Conservation (phyloP, 768 basidiomycete species). For the Heimioporus sp. region DNA sequence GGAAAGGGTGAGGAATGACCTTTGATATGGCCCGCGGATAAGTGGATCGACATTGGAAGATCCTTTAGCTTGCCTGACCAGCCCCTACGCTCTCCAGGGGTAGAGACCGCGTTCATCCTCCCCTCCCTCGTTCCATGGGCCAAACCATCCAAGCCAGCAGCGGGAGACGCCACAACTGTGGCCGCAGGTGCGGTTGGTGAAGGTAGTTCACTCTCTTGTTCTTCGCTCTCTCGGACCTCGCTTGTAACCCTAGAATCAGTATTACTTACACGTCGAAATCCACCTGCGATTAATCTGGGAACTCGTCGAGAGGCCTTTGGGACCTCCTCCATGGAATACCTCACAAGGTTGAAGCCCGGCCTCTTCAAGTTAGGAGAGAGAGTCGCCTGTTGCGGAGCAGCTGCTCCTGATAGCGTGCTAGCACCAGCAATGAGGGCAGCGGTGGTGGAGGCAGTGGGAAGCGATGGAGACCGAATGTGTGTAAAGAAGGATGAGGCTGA, state of each 20-base stretch:
- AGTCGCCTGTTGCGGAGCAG: conserved; percentile 46
- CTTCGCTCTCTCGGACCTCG: neutral
- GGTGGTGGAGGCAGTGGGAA: conserved; percentile 18
- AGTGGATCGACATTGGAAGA: conserved; percentile 31
- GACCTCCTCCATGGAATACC: conserved; percentile 38
- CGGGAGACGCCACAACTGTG: conserved; percentile 17
- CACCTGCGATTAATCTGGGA: conserved; percentile 1
- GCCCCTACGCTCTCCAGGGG: conserved; percentile 17
- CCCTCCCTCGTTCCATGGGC: neutral
- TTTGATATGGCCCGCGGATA: conserved; percentile 13
- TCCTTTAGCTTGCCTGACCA: conserved; percentile 42
- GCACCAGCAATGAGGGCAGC: conserved; percentile 73
- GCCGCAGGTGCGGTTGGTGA: conserved; percentile 14
- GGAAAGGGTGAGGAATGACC: conserved; percentile 11
- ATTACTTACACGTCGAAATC: conserved; percentile 9
- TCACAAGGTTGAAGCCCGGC: conserved; percentile 64
- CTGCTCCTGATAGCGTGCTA: conserved; percentile 59
- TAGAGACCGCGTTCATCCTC: neutral
- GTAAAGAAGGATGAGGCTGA: conserved; percentile 28
- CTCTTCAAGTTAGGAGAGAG: conserved; percentile 58
- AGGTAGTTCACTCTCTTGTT: conserved; percentile 8
- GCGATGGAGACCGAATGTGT: conserved; percentile 16
- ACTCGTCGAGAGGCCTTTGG: neutral
- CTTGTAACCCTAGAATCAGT: conserved; percentile 10
- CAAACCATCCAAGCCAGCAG: conserved; percentile 4